Base-by-base conservation (phyloP, 305 asterid species). In the Fraxinus paxiana region DNA sequence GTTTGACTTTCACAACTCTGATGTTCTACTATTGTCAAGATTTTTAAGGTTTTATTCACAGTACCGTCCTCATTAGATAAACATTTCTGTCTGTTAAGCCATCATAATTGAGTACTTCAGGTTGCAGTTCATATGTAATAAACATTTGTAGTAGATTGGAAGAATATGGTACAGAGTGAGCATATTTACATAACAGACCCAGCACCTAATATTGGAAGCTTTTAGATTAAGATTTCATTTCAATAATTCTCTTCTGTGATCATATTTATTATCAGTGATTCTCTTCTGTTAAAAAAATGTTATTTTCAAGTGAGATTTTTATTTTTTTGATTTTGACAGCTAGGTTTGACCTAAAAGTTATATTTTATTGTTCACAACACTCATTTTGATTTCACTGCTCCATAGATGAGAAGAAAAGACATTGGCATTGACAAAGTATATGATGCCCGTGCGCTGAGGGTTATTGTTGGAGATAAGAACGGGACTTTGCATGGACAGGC, bases 401-500 rank as follows among this genome's bases (percentile, higher is more conserved):
- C 77, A 38, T 85, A 95, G 99, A 95, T 95, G 97, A 93, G 90
- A 83, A 92, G 99, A 84, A 95, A 95, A 87, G 97, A 93, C 84
- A 88, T 95, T 76, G 91, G 90, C 74, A 88, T 95, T 76, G 86
- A 86, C 82, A 86, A 91, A 87, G 98, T 95, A 9, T 94, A 90
- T 78, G 99, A 95, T 88, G 95, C 98, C 65, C 95, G 97, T 81
- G 99, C 99, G 24, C 85, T 93, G 89, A 91, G 99, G 89, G 99
- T 95, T 56, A 82, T 95, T 88, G 90, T 95, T 79, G 98, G 99
- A 84, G 99, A 95, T 86, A 95, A 92, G 86, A 89, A 93, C 81
- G 99, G 98, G 82, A 82, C 97, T 41, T 87, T 95, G 67, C 98
- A 93, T 82, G 95, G 99, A 77, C 97, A 93, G 87, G 99, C 99